phyloP scores from a whole-genome alignment of 2,329 filamentous ascomycete species.

The Fusarium begoniae region DNA sequence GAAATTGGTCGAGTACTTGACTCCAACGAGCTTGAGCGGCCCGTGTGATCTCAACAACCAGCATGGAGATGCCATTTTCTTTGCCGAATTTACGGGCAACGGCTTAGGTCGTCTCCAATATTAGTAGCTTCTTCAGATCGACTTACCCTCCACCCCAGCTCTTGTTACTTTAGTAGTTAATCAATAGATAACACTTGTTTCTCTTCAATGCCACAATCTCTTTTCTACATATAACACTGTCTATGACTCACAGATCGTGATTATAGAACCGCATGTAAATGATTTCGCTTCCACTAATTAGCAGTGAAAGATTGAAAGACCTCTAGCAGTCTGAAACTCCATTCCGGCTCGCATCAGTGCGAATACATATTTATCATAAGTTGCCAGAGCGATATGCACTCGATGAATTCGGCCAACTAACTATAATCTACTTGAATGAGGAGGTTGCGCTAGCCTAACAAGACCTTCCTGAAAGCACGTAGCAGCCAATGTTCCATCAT shows the following conservation, averaged over 20 bases:
- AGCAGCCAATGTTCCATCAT: not conserved
- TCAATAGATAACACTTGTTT: too few species aligned
- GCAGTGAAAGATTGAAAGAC: too few species aligned
- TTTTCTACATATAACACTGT: too few species aligned
- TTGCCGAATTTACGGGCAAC: not conserved
- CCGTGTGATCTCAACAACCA: not conserved
- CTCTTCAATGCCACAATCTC: too few species aligned
- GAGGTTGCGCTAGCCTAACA: not conserved
- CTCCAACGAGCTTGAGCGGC: not conserved
- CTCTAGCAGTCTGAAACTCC: too few species aligned
- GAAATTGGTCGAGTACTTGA: not conserved
- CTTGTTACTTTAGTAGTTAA: too few species aligned
- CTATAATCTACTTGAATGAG: not conserved
- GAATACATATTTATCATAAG: too few species aligned
- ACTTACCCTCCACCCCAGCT: too few species aligned
- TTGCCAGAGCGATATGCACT: rapidly evolving
- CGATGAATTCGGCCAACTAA: rapidly evolving
- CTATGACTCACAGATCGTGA: too few species aligned
- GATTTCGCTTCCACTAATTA: too few species aligned
- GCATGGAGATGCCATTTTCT: not conserved
- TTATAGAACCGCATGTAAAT: too few species aligned
- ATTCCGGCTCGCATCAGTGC: too few species aligned
- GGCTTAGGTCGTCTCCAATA: not conserved
- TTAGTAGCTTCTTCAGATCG: not conserved
- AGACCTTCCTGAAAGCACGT: not conserved